These are phyloP conservation scores for Dissoconium aciculare DNA, from an alignment of 2,329 filamentous ascomycete genomes.

Conservation along the genomic window DNA sequence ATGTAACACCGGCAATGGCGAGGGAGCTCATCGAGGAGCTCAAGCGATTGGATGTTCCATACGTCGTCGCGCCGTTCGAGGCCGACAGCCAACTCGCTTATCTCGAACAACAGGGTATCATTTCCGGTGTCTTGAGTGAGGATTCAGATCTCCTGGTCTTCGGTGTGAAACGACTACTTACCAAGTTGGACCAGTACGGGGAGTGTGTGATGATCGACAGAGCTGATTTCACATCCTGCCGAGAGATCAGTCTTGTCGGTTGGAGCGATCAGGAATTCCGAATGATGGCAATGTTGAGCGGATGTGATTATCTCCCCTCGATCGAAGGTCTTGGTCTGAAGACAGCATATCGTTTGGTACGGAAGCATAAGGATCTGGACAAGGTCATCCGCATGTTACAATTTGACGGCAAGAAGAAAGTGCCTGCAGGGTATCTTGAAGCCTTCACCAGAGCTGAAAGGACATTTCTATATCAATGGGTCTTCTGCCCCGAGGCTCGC, in stretches of 20 bases:
- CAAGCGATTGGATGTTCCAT: constrained; percentile 63
- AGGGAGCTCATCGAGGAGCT: constrained; percentile 79
- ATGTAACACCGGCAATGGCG: constrained; percentile 94
- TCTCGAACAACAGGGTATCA: constrained; percentile 68
- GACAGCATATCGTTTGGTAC: constrained; percentile 78
- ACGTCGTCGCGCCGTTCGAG: constrained; percentile 92
- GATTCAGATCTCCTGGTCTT: constrained; percentile 95
- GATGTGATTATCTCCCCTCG: constrained; percentile 85
- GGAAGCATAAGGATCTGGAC: constrained; percentile 80
- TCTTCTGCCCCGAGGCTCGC: constrained; percentile 64
- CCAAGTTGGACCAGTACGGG: constrained; percentile 87
- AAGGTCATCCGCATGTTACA: constrained; percentile 67
- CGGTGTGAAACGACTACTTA: constrained; percentile 75
- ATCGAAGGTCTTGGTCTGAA: constrained; percentile 81
- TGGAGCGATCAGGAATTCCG: constrained; percentile 89
- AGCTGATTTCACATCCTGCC: constrained; percentile 72
- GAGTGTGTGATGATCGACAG: constrained; percentile 86
- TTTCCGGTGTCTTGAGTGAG: constrained; percentile 82
- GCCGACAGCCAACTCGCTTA: constrained; percentile 95
- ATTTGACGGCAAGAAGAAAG: constrained; percentile 71
- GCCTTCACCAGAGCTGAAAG: constrained; percentile 74
- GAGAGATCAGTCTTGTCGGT: constrained; percentile 74
- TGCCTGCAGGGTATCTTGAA: constrained; percentile 69
- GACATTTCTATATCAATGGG: constrained; percentile 88
- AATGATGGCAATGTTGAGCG: constrained; percentile 89